Evolutionary conservation across 2,329 filamentous ascomycete species (phyloP).

Genomic region (Monosporascus cannonballus): DNA sequence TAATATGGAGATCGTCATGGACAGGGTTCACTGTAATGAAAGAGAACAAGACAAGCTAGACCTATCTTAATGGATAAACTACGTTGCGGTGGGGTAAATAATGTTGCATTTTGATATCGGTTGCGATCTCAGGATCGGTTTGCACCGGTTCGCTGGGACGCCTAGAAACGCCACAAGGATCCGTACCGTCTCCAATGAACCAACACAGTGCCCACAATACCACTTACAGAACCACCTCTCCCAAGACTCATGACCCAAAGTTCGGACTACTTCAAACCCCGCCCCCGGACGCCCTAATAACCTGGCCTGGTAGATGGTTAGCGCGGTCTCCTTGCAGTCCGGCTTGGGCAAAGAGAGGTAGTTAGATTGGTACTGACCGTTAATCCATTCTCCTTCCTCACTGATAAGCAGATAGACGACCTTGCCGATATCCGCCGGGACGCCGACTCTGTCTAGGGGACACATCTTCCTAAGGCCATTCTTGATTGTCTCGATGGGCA

Average conservation of each 20-base stretch:
- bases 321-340: neutral
- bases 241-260: neutral
- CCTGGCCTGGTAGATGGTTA: constrained; percentile 2
- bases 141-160: too few species aligned
- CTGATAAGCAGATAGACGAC: constrained; percentile 50
- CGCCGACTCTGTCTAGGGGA: constrained; percentile 53
- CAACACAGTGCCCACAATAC: too few species aligned
- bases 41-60: too few species aligned
- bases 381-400: constrained; percentile 58
- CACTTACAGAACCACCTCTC: too few species aligned
- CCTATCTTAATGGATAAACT: too few species aligned
- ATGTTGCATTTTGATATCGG: too few species aligned
- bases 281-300: neutral
- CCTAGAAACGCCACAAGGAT: too few species aligned
- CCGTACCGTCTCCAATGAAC: too few species aligned
- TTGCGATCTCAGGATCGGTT: too few species aligned
- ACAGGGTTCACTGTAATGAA: too few species aligned
- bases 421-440: constrained; percentile 52
- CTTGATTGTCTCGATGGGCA: constrained; percentile 48
- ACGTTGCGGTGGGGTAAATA: too few species aligned
- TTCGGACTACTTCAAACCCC: neutral
- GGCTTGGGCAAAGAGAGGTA: neutral
- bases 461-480: constrained; percentile 48
- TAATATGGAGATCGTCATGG: too few species aligned
- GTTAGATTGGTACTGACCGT: constrained; percentile 39